Conservation (phyloP, 169 alveolate species). For the Cystoisospora suis region DNA sequence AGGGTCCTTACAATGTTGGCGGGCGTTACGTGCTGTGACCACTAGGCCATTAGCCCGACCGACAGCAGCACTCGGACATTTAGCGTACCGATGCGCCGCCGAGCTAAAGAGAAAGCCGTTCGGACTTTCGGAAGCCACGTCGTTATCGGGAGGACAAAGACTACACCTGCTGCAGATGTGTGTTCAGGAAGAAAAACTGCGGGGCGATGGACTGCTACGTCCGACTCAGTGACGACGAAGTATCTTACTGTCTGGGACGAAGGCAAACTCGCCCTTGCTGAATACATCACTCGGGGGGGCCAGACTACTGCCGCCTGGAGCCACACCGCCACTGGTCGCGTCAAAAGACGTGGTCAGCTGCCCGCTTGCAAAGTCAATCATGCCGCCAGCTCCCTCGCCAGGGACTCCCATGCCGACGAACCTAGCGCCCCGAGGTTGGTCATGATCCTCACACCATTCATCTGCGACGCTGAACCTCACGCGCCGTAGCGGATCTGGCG, state of each 20-base stretch:
- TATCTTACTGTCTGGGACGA: slow-evolving; percentile 45
- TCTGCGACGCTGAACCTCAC: slow-evolving; percentile 25
- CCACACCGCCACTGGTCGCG: slow-evolving; percentile 39
- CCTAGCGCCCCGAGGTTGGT: not conserved
- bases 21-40: no score
- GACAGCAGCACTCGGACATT: no score
- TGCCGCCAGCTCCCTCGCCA: not conserved
- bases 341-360: slow-evolving; percentile 26
- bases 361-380: not conserved
- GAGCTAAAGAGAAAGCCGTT: no score
- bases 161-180: no score
- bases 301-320: slow-evolving; percentile 10
- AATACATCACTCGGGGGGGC: slow-evolving; percentile 46
- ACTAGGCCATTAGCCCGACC: no score
- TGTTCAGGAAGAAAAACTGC: no score
- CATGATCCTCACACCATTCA: slow-evolving; percentile 19
- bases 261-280: slow-evolving; percentile 38
- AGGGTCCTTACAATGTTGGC: no score
- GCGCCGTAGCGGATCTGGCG: slow-evolving; percentile 36
- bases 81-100: no score
- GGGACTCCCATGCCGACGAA: not conserved
- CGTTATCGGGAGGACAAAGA: no score
- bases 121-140: no score
- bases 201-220: no score
- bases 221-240: no score